These are phyloP conservation scores for Trichopus zeylanicus DNA, from an alignment of 116 monocot species.

Conservation along the genomic window DNA sequence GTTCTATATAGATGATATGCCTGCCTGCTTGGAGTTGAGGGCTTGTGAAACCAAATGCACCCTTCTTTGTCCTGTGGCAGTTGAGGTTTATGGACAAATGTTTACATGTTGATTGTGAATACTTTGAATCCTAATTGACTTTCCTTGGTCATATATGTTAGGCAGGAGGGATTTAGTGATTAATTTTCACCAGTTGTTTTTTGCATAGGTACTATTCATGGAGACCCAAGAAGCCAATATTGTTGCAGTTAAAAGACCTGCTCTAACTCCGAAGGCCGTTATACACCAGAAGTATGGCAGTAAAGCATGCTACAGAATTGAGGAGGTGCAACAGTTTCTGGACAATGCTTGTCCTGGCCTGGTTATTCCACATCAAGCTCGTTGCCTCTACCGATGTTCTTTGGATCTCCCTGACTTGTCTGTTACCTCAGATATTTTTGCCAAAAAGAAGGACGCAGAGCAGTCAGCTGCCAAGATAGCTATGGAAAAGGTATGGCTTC, in stretches of 20 bases:
- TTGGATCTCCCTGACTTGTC: slow-evolving; percentile 78
- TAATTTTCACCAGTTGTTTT: neutral
- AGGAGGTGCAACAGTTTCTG: slow-evolving; percentile 46
- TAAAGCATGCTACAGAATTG: slow-evolving; percentile 56
- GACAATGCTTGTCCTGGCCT: slow-evolving; percentile 73
- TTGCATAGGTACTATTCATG: neutral
- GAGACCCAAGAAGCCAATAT: slow-evolving; percentile 12
- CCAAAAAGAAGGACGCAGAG: slow-evolving; percentile 91
- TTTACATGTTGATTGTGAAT: neutral
- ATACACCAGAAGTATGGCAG: slow-evolving; percentile 72
- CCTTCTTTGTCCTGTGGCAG: too few species aligned
- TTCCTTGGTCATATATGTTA: neutral
- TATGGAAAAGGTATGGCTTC: slow-evolving; percentile 60
- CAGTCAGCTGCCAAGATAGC: slow-evolving; percentile 81
- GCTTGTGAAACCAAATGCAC: too few species aligned
- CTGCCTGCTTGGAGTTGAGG: neutral
- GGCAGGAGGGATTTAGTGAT: neutral
- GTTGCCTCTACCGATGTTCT: slow-evolving; percentile 45
- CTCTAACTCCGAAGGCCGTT: slow-evolving; percentile 66
- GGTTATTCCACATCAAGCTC: slow-evolving; percentile 27
- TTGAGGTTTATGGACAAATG: neutral
- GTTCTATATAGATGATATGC: neutral
- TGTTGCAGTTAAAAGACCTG: slow-evolving; percentile 19
- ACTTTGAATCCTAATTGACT: neutral
- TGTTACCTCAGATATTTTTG: slow-evolving; percentile 52